A percentile compares a stretch with the other conserved stretches of the same genome.
These are phyloP conservation scores for Alternaria longipes DNA, from an alignment of 2,329 filamentous ascomycete species.

Conservation along the genomic window DNA sequence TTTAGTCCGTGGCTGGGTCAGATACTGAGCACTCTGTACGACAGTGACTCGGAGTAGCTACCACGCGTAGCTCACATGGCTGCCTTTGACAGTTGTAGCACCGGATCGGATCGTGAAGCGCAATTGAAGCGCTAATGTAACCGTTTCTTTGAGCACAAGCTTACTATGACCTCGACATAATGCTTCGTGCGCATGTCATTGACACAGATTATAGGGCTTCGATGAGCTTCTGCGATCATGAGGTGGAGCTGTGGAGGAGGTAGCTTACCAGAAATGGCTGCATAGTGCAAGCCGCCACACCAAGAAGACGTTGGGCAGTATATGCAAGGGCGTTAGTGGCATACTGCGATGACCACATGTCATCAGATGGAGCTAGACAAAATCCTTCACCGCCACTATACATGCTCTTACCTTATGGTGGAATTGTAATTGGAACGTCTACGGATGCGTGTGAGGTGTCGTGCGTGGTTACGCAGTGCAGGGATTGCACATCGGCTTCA, in stretches of 20 bases:
- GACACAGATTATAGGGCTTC: neutral
- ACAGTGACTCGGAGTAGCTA: slow-evolving; percentile 30
- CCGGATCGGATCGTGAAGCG: slow-evolving; percentile 40
- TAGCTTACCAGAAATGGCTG: slow-evolving; percentile 2
- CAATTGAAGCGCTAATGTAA: slow-evolving; percentile 27
- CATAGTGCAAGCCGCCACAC: neutral
- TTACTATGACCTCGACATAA: neutral
- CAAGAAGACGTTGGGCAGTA: neutral
- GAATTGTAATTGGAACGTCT: slow-evolving; percentile 32
- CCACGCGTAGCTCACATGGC: slow-evolving; percentile 44
- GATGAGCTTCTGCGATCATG: neutral
- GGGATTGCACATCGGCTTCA: slow-evolving; percentile 26
- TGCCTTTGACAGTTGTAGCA: slow-evolving; percentile 45
- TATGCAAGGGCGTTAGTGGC: slow-evolving; percentile 23
- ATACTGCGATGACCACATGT: slow-evolving; percentile 28
- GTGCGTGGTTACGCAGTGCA: slow-evolving; percentile 37
- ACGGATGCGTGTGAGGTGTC: slow-evolving; percentile 28
- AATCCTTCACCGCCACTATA: slow-evolving; percentile 35
- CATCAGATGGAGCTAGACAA: slow-evolving; percentile 24
- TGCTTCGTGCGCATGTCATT: neutral
- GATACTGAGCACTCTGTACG: slow-evolving; percentile 26
- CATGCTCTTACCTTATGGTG: slow-evolving; percentile 13
- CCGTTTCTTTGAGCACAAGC: slow-evolving; percentile 16
- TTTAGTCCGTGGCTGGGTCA: slow-evolving; percentile 14
- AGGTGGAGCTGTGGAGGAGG: neutral